Evolutionary conservation across 2,329 filamentous ascomycete genomes (phyloP).

Genomic region (Phyllosticta citrichinensis): DNA sequence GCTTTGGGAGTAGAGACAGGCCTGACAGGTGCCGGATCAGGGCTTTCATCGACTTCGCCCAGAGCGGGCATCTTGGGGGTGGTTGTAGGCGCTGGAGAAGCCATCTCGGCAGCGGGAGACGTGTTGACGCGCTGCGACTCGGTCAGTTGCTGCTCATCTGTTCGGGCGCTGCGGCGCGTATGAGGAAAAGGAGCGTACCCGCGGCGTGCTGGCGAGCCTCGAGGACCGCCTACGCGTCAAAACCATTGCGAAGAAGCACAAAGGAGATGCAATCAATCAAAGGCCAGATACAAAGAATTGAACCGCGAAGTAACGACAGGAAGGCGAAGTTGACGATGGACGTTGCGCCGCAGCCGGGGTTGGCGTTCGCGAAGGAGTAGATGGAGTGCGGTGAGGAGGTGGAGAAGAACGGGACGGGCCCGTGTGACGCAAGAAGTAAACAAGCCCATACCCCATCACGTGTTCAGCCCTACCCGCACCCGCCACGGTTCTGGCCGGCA

Average conservation of each 20-base stretch:
- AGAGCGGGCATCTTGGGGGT: constrained; percentile 5
- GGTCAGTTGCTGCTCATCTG: background rate
- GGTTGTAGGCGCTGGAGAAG: background rate
- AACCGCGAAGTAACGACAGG: background rate
- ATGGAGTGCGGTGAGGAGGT: background rate
- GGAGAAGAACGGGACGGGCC: background rate
- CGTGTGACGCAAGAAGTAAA: constrained; percentile 6
- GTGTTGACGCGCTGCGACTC: background rate
- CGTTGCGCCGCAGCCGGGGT: background rate
- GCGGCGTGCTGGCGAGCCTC: constrained; percentile 6
- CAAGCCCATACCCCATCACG: constrained; percentile 2
- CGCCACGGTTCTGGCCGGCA: no score
- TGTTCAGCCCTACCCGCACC: background rate
- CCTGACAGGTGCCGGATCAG: background rate
- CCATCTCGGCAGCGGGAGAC: background rate
- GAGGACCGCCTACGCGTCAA: constrained; percentile 5
- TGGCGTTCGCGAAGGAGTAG: background rate
- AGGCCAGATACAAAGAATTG: background rate
- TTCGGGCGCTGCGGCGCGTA: background rate
- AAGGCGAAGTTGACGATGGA: background rate
- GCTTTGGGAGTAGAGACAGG: background rate
- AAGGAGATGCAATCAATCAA: background rate
- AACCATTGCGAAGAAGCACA: constrained; percentile 2
- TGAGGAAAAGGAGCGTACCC: background rate
- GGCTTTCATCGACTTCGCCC: constrained; percentile 4